Evolutionary conservation across 768 basidiomycete genomes (phyloP).

Genomic region (Lactarius quietus): DNA sequence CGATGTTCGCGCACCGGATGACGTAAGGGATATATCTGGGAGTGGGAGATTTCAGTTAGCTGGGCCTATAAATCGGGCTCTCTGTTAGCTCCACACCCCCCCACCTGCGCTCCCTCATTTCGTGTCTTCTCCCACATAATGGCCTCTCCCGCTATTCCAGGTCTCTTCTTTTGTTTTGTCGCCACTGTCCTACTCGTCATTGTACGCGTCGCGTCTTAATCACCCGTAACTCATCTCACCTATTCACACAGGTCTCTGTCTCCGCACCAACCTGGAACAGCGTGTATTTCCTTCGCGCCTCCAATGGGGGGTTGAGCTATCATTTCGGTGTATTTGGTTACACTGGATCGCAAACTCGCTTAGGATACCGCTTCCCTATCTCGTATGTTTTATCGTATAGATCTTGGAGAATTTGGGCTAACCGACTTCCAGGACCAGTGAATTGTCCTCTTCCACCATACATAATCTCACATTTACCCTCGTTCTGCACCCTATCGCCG

Average conservation of each 20-base stretch:
- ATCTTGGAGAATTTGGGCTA: background rate
- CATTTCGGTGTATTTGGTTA: slow-evolving; percentile 78
- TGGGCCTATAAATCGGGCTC: too few relatives aligned
- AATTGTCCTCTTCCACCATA: slow-evolving; percentile 50
- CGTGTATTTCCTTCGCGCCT: slow-evolving; percentile 64
- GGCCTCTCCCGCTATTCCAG: slow-evolving; percentile 62
- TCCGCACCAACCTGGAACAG: slow-evolving; percentile 71
- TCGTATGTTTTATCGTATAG: slow-evolving; percentile 33
- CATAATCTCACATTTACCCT: slow-evolving; percentile 70
- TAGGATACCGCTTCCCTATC: slow-evolving; percentile 61
- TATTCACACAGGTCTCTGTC: slow-evolving; percentile 53
- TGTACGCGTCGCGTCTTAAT: slow-evolving; percentile 41
- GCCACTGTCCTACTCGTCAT: slow-evolving; percentile 68
- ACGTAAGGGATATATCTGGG: background rate
- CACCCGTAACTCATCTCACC: slow-evolving; percentile 5
- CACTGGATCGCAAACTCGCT: slow-evolving; percentile 48
- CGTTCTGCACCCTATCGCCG: slow-evolving; percentile 79
- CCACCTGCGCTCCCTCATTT: background rate
- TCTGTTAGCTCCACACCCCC: background rate
- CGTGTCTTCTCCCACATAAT: slow-evolving; percentile 30
- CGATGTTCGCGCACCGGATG: background rate
- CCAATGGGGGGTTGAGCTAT: slow-evolving; percentile 35
- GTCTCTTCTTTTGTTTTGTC: slow-evolving; percentile 66
- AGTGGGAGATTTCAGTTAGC: background rate
- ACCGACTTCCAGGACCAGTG: slow-evolving; percentile 36